Percentiles rank a stretch among this genome's conserved stretches.
phyloP scores from a whole-genome alignment of 2,329 filamentous ascomycete genomes.

The Tricladium varicosporioides region DNA sequence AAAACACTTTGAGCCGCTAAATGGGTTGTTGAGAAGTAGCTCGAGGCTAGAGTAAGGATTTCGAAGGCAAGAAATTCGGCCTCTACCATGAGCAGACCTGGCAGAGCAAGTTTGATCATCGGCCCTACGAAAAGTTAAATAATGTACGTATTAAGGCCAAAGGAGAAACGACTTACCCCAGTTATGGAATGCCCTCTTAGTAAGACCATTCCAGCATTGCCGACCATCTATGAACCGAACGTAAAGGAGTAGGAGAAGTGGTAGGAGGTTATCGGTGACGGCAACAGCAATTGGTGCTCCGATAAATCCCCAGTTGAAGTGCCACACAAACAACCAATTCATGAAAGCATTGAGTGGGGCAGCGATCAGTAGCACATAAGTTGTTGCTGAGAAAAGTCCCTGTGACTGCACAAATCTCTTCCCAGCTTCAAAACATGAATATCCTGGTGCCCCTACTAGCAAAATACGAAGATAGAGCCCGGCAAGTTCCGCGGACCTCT shows the following conservation, averaged over 20 bases:
- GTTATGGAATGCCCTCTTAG: constrained; percentile 65
- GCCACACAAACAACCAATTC: constrained; percentile 80
- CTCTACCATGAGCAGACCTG: constrained; percentile 90
- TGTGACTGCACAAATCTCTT: constrained; percentile 84
- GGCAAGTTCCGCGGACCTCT: constrained; percentile 67
- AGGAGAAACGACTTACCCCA: constrained; percentile 49
- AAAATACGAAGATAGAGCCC: constrained; percentile 72
- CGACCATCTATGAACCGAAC: constrained; percentile 68
- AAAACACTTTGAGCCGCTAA: constrained; percentile 88
- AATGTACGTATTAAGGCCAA: neutral
- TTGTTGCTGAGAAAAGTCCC: constrained; percentile 75
- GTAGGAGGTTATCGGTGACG: constrained; percentile 73
- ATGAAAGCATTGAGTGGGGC: constrained; percentile 75
- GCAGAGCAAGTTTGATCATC: constrained; percentile 85
- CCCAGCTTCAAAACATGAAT: constrained; percentile 71
- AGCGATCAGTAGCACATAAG: constrained; percentile 73
- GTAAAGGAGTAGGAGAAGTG: constrained; percentile 70
- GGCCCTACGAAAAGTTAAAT: constrained; percentile 43
- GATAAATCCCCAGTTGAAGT: constrained; percentile 65
- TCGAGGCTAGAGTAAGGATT: constrained; percentile 78
- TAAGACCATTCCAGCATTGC: constrained; percentile 81
- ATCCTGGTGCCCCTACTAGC: constrained; percentile 70
- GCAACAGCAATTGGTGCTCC: constrained; percentile 78
- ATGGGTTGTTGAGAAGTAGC: constrained; percentile 73
- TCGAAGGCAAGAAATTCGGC: constrained; percentile 94